A percentile compares a stretch with the other conserved stretches of the same genome.
These are phyloP conservation scores for Trifolium pratense DNA, from an alignment of 306 rosid genomes.

Conservation along the genomic window DNA sequence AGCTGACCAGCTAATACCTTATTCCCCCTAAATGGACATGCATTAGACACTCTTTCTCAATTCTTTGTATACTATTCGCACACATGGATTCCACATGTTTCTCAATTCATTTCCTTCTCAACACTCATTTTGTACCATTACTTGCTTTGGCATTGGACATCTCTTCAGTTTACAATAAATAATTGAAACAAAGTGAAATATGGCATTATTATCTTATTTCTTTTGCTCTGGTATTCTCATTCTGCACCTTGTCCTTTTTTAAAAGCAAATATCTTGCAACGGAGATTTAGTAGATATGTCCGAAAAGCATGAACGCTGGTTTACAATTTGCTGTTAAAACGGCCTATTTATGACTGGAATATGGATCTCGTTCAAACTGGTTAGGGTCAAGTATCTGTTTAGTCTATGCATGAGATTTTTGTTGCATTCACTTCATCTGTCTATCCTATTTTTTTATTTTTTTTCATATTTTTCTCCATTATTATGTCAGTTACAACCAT, in stretches of 20 bases:
- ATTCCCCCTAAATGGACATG: neutral
- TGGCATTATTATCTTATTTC: neutral
- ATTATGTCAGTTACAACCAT: conserved; percentile 5
- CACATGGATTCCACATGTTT: conserved; percentile 4
- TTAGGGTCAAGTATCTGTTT: conserved; percentile 21
- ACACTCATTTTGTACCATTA: neutral
- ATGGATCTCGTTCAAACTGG: neutral
- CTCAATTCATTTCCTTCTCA: neutral
- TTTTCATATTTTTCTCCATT: neutral
- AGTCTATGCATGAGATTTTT: conserved; percentile 4
- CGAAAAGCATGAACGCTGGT: neutral
- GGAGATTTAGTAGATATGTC: conserved; percentile 1
- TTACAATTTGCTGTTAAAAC: conserved; percentile 1
- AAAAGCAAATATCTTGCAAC: neutral
- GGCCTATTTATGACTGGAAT: neutral
- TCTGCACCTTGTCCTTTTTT: neutral
- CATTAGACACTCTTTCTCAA: neutral
- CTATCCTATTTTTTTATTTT: neutral
- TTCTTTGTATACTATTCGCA: neutral
- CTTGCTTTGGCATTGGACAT: neutral
- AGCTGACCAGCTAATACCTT: neutral
- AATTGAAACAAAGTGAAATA: neutral
- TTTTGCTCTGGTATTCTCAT: conserved; percentile 18
- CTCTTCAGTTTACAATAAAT: conserved; percentile 8
- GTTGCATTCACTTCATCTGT: neutral